phyloP scores from a whole-genome alignment of 148 eudicot genomes.

The Fagopyrum esculentum region DNA sequence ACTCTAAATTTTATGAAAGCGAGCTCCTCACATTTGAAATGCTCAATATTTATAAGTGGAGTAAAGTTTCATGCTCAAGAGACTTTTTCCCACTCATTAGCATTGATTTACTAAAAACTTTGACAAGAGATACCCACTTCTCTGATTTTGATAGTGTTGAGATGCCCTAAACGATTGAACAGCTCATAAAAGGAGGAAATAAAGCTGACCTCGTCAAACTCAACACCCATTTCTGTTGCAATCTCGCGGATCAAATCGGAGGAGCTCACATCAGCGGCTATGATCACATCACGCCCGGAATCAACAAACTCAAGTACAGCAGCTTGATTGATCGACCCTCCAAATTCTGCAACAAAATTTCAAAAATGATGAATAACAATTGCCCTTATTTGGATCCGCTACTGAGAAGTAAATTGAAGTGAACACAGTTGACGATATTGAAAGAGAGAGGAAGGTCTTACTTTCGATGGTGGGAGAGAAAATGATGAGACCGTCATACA shows the following conservation, averaged over 20 bases:
- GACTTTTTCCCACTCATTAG: too few relatives aligned
- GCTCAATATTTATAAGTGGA: too few relatives aligned
- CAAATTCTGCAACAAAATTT: constrained; percentile 23
- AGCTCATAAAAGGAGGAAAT: background rate
- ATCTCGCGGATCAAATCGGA: constrained; percentile 68
- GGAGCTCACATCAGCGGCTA: constrained; percentile 56
- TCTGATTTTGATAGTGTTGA: too few relatives aligned
- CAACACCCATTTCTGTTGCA: constrained; percentile 69
- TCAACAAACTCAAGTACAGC: constrained; percentile 63
- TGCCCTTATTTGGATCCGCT: background rate
- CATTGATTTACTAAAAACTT: too few relatives aligned
- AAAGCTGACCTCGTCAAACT: constrained; percentile 54
- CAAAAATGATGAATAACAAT: background rate
- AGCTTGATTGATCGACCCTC: constrained; percentile 51
- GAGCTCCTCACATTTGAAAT: too few relatives aligned
- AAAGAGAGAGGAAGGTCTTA: constrained; percentile 12
- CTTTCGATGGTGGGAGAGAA: constrained; percentile 44
- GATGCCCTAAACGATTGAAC: background rate
- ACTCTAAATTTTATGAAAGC: too few relatives aligned
- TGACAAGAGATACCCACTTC: too few relatives aligned
- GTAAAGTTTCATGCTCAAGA: too few relatives aligned
- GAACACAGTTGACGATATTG: background rate
- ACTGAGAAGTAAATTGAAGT: background rate
- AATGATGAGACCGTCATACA: constrained; percentile 46
- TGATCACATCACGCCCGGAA: constrained; percentile 63